Base-by-base conservation (phyloP, 2,329 filamentous ascomycete species). In the Myotisia sp. region DNA sequence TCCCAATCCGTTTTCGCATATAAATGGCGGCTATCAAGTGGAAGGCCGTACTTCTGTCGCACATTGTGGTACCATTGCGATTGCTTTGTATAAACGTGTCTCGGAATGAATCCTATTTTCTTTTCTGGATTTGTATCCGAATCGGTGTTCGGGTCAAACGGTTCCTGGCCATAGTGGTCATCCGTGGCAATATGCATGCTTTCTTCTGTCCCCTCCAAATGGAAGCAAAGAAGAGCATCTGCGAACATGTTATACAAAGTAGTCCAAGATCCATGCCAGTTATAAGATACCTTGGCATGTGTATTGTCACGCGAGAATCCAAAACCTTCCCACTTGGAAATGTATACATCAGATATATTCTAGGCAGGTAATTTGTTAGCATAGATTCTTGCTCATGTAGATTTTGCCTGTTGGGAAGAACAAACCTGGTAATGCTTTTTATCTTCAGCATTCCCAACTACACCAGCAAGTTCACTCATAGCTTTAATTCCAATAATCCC, bases 1-100 rank as follows among this genome's bases (percentile, higher is more conserved):
- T 90, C 78, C 84, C 84, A 92, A 58, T 92, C 84, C 19, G 78
- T 84, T 59, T 92, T 92, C 21, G 82, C 79, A 55, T 90, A 90
- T 3, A 87, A 56, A 54, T 90, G 82, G 27, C 84, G 72, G 44
- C 71, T 79, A 56, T 92, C 84, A 5, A 92, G 69, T 0, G 84
- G 83, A 3, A 92, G 60, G 1, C 84, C 84, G 54, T 87, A 92
- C 47, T 71, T 75, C 53, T 92, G 82, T 44, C 82, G 71, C 6
- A 87, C 81, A 9, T 71, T 68, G 42, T 71, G 66, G 59, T 92
- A 92, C 81, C 80, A 92, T 38, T 76, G 66, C 29, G 78, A 85
- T 52, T 92, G 81, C 43, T 76, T 74, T 46, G 73, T 71, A 64
- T 92, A 92, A 45, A 92, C 70, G 47, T 68, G 67, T 42, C 77